Evolutionary conservation across 2,329 filamentous ascomycete genomes (phyloP).

Genomic region (Aureobasidium uvarum): DNA sequence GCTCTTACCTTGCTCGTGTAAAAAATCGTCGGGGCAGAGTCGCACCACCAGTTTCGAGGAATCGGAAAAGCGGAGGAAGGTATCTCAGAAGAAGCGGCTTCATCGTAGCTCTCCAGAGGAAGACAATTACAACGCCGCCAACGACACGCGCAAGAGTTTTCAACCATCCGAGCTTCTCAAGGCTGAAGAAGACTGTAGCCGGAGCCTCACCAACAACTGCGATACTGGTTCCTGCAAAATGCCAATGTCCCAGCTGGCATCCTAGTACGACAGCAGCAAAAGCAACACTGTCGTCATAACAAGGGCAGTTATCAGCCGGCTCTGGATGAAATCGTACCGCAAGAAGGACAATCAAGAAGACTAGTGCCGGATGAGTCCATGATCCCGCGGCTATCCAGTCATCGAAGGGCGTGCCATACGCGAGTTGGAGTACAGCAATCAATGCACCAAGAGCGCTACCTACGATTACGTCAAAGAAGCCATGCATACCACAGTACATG

Average conservation of each 20-base stretch:
- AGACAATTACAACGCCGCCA: slow-evolving; percentile 77
- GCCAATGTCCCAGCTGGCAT: slow-evolving; percentile 78
- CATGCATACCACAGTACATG: slow-evolving; percentile 98
- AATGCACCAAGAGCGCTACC: slow-evolving; percentile 74
- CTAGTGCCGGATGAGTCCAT: slow-evolving; percentile 62
- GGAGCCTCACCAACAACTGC: slow-evolving; percentile 55
- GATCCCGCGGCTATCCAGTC: slow-evolving; percentile 65
- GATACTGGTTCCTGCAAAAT: slow-evolving; percentile 62
- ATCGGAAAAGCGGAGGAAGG: slow-evolving; percentile 82
- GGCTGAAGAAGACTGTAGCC: slow-evolving; percentile 62
- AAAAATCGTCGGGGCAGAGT: slow-evolving; percentile 88
- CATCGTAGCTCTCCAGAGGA: slow-evolving; percentile 85
- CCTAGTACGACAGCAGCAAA: slow-evolving; percentile 91
- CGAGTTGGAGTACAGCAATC: slow-evolving; percentile 57
- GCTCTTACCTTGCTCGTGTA: slow-evolving; percentile 68
- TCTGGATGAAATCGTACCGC: slow-evolving; percentile 90
- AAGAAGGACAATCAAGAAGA: slow-evolving; percentile 65
- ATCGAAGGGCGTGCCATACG: slow-evolving; percentile 62
- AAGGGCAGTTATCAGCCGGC: slow-evolving; percentile 93
- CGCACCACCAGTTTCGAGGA: slow-evolving; percentile 75
- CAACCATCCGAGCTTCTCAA: slow-evolving; percentile 64
- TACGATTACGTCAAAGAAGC: slow-evolving; percentile 84
- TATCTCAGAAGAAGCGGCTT: slow-evolving; percentile 76
- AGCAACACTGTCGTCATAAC: slow-evolving; percentile 92
- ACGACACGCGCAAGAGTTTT: slow-evolving; percentile 66